phyloP scores from a whole-genome alignment of 2,329 filamentous ascomycete genomes.

The Hypoxylon rubiginosum region DNA sequence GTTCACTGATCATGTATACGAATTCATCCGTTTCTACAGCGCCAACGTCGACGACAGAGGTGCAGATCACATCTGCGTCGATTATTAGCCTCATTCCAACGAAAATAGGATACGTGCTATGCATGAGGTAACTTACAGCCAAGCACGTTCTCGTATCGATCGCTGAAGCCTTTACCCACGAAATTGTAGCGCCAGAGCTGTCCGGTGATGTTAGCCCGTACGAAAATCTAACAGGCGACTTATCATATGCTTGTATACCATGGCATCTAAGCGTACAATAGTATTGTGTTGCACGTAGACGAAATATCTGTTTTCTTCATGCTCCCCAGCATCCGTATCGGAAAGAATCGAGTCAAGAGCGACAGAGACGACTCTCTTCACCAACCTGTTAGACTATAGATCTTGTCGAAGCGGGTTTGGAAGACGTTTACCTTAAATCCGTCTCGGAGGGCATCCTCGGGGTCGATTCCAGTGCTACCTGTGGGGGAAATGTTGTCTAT shows the following conservation, averaged over 20 bases:
- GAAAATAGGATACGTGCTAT: background rate
- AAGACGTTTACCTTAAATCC: no score
- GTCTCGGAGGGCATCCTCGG: no score
- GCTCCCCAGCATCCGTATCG: conserved; percentile 4
- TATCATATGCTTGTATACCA: conserved; percentile 2
- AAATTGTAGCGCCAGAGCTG: conserved; percentile 19
- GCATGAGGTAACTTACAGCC: conserved; percentile 1
- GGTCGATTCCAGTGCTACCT: no score
- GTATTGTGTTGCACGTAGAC: conserved; percentile 7
- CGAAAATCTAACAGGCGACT: background rate
- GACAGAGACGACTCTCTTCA: no score
- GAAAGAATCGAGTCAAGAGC: background rate
- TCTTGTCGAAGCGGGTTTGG: no score
- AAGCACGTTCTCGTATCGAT: conserved; percentile 5
- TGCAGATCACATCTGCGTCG: conserved; percentile 9
- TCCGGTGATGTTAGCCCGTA: background rate
- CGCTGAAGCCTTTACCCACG: conserved; percentile 11
- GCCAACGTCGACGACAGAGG: conserved; percentile 11
- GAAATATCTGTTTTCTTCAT: conserved; percentile 1
- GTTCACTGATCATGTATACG: conserved; percentile 13
- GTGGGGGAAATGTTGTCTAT: no score
- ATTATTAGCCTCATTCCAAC: background rate
- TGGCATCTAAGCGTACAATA: conserved; percentile 7
- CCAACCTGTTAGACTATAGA: no score
- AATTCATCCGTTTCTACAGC: conserved; percentile 3